phyloP scores from a whole-genome alignment of 768 basidiomycete genomes.

The Termitomyces titanicus region DNA sequence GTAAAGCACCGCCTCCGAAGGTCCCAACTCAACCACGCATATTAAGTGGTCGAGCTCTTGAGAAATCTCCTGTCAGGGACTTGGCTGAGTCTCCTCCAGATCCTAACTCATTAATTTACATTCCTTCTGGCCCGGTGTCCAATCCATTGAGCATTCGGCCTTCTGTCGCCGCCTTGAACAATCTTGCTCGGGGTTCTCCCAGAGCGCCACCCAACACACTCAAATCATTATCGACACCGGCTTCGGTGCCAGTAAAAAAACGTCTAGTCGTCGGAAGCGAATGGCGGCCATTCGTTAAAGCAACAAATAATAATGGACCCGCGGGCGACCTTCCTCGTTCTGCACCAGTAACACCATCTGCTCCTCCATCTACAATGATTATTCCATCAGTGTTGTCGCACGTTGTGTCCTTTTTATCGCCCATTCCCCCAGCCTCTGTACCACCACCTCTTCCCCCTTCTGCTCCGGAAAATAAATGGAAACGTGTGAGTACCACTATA shows the following conservation, averaged over 20 bases:
- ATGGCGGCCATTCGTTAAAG: slow-evolving; percentile 45
- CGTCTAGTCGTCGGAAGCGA: slow-evolving; percentile 44
- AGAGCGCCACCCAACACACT: slow-evolving; percentile 17
- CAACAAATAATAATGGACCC: slow-evolving; percentile 11
- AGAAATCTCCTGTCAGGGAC: slow-evolving; percentile 15
- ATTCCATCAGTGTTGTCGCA: slow-evolving; percentile 15
- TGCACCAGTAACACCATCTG: slow-evolving; percentile 11
- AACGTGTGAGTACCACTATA: slow-evolving; percentile 19
- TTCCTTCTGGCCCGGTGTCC: slow-evolving; percentile 37
- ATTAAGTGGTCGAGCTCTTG: slow-evolving; percentile 17
- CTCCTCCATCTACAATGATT: slow-evolving; percentile 6
- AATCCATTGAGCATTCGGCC: slow-evolving; percentile 58
- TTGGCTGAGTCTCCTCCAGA: slow-evolving; percentile 26
- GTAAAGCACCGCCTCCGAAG: slow-evolving; percentile 23
- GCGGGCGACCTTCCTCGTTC: slow-evolving; percentile 14
- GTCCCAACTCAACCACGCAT: slow-evolving; percentile 6
- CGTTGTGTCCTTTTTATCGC: slow-evolving; percentile 20
- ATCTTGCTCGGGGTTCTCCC: not conserved
- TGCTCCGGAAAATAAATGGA: slow-evolving; percentile 25
- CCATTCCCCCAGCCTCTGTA: slow-evolving; percentile 19
- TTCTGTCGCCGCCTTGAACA: slow-evolving; percentile 21
- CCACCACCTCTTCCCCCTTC: slow-evolving; percentile 15
- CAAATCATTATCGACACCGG: slow-evolving; percentile 13
- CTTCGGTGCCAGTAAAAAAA: slow-evolving; percentile 26
- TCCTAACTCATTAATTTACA: slow-evolving; percentile 32